phyloP scores from a whole-genome alignment of 495 filamentous ascomycete genomes.

The Mycothermus thermophilus region DNA sequence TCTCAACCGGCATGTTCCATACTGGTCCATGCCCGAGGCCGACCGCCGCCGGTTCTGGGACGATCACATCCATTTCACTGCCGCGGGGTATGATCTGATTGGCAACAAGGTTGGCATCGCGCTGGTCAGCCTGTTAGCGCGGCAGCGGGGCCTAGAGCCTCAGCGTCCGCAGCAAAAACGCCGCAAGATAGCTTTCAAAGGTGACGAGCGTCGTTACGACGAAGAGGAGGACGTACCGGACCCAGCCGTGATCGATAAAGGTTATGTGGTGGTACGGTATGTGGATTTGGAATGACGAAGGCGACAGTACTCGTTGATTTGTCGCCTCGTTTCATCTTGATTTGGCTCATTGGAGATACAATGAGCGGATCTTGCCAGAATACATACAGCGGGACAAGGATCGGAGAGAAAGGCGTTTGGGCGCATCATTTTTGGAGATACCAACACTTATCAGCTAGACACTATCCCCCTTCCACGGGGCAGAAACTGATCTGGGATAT shows the following conservation, averaged over 20 bases:
- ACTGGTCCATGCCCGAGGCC: constrained; percentile 29
- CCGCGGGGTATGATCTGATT: constrained; percentile 44
- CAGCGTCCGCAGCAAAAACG: constrained; percentile 12
- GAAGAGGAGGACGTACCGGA: constrained; percentile 33
- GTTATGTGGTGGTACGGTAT: constrained; percentile 33
- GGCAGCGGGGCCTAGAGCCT: constrained; percentile 18
- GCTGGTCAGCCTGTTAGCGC: constrained; percentile 29
- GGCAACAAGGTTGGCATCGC: constrained; percentile 38
- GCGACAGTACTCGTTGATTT: no score
- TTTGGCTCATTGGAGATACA: background rate
- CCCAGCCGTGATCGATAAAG: constrained; percentile 24
- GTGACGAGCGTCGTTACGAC: constrained; percentile 25
- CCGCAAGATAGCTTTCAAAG: constrained; percentile 16
- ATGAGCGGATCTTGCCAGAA: no score
- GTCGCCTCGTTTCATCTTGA: background rate
- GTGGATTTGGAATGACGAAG: constrained; percentile 31
- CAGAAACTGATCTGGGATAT: no score
- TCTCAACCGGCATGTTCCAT: constrained; percentile 37
- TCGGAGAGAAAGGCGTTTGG: no score
- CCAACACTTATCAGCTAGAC: no score
- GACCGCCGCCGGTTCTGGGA: constrained; percentile 40
- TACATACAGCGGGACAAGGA: no score
- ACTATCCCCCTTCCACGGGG: no score
- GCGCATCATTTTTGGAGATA: no score
- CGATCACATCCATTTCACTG: constrained; percentile 47